These are phyloP conservation scores for Phialophora expanda DNA, from an alignment of 2,329 filamentous ascomycete species.

Conservation along the genomic window DNA sequence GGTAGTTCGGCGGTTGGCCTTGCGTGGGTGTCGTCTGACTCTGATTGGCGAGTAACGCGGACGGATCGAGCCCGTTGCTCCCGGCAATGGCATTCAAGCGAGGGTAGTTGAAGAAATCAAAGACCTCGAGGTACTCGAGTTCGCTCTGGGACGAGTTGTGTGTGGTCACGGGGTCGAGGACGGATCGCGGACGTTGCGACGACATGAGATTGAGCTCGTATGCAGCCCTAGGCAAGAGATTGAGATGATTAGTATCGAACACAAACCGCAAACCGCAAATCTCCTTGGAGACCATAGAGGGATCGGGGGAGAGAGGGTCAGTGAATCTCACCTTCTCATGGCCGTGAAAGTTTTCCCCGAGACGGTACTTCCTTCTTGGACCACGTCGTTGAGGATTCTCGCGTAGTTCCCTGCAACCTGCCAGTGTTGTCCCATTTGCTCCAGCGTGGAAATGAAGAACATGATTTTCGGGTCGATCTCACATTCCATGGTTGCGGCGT, in stretches of 20 bases:
- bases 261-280: background rate
- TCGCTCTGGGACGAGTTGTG: constrained; percentile 56
- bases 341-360: constrained; percentile 78
- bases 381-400: constrained; percentile 76
- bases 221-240: constrained; percentile 27
- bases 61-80: constrained; percentile 21
- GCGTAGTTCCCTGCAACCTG: constrained; percentile 84
- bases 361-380: constrained; percentile 66
- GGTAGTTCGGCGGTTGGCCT: constrained; percentile 17
- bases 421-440: constrained; percentile 82
- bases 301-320: background rate
- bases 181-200: constrained; percentile 69
- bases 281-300: background rate
- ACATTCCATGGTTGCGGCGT: constrained; percentile 66
- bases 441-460: constrained; percentile 80
- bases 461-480: constrained; percentile 79
- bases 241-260: background rate
- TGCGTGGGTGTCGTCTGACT: constrained; percentile 25
- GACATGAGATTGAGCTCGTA: constrained; percentile 84
- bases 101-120: constrained; percentile 93
- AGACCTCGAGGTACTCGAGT: constrained; percentile 87
- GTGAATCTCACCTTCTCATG: constrained; percentile 81
- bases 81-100: constrained; percentile 55
- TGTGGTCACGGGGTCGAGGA: constrained; percentile 34
- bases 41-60: constrained; percentile 15